Evolutionary conservation across 495 filamentous ascomycete species (phyloP), one percentile per base, ranked within the genome.

Genomic region (Apiosordaria backusii): DNA sequence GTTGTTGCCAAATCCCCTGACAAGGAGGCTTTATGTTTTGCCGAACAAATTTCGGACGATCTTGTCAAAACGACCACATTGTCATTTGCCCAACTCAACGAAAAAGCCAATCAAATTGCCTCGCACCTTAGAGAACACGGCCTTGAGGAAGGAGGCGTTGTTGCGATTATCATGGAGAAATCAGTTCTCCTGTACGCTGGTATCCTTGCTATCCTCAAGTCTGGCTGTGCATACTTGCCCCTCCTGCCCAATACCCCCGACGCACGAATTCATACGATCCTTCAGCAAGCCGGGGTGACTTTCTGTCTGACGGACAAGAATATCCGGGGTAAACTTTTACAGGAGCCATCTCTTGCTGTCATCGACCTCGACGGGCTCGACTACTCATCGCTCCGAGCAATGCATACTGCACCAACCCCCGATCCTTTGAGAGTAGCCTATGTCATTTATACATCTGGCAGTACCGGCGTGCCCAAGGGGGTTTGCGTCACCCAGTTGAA

Each of bases 201-300:
- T 0, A 88, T 94, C 24, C 78, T 96, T 23, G 92, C 88, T 0
- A 82, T 89, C 19, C 71, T 90, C 3, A 93, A 94, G 65, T 76
- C 84, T 15, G 90, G 90, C 9, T 88, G 86, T 62, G 91, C 88
- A 29, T 92, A 94, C 73, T 74, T 94, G 55, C 89, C 90, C 0
- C 76, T 95, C 16, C 80, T 87, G 0, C 86, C 89, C 13, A 84
- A 80, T n/a, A 87, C 86, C 0, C 89, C 91, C 2, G 24, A 65
- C 0, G 77, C 85, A 25, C 79, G 87, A 50, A 77, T 88, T 15
- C 68, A 76, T 18, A 72, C 77, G 7, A 87, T 92, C 55, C 65
- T 93, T 7, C 50, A 76, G 15, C 81, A 85, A 57, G 81, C 87
- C 1, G 74, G 74, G 4, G 79, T 87, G 15, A 63, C 63, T 23